These are phyloP conservation scores for Aspergillus glaucus DNA, from an alignment of 2,329 filamentous ascomycete genomes.

Conservation along the genomic window DNA sequence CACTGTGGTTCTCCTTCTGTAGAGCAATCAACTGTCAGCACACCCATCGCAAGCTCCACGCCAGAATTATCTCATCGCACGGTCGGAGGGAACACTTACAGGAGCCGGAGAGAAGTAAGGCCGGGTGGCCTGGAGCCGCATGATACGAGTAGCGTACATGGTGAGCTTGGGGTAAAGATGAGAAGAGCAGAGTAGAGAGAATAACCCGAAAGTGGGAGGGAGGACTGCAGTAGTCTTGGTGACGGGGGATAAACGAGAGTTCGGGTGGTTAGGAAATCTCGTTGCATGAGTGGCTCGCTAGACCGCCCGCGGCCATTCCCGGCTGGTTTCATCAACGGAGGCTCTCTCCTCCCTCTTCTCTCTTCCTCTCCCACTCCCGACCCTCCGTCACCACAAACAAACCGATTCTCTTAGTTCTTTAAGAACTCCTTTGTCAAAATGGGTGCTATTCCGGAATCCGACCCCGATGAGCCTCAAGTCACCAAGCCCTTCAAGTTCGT, in stretches of 20 bases:
- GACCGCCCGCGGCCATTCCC: constrained; percentile 33
- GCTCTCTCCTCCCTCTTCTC: constrained; percentile 22
- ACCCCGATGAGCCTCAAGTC: constrained; percentile 69
- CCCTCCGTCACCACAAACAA: constrained; percentile 6
- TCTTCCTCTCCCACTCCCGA: constrained; percentile 17
- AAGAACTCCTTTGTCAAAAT: constrained; percentile 55
- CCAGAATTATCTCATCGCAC: constrained; percentile 6
- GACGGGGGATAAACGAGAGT: constrained; percentile 17
- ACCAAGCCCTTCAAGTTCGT: constrained; percentile 99
- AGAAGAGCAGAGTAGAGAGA: constrained; percentile 4
- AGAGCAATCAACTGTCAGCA: constrained; percentile 34
- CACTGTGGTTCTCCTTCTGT: constrained; percentile 59
- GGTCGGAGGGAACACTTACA: constrained; percentile 48
- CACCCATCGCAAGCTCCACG: constrained; percentile 14
- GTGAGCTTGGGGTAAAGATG: constrained; percentile 26
- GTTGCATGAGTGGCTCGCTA: constrained; percentile 32
- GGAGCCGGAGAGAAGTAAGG: constrained; percentile 56
- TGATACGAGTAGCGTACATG: constrained; percentile 61
- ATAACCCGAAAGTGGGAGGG: constrained; percentile 1
- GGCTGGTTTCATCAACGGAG: constrained; percentile 31
- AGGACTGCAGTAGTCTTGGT: constrained; percentile 11
- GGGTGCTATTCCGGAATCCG: constrained; percentile 62
- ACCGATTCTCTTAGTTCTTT: constrained; percentile 9
- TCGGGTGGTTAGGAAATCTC: constrained; percentile 33
- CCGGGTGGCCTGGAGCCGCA: constrained; percentile 54